These are phyloP conservation scores for Silene latifolia DNA, from an alignment of 148 eudicot genomes.

Conservation along the genomic window DNA sequence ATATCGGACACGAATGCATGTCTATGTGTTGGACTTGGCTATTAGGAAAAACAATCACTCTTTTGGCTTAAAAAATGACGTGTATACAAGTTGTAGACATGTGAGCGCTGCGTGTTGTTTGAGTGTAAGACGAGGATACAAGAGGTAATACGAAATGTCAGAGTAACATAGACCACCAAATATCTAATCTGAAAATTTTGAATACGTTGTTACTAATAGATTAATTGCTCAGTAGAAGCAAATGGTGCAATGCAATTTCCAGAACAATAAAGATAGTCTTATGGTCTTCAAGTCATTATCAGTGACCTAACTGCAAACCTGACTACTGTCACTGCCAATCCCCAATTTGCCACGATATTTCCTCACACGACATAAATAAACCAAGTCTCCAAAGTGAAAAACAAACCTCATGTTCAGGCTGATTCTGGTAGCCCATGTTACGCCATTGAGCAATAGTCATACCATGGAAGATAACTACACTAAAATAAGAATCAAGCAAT, in stretches of 20 bases:
- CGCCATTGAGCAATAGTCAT: conserved; percentile 97
- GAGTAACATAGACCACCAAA: not conserved
- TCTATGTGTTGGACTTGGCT: too few relatives aligned
- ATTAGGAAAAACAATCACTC: too few relatives aligned
- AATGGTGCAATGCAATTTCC: too few relatives aligned
- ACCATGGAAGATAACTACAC: conserved; percentile 94
- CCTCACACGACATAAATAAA: not conserved
- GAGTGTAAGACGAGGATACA: too few relatives aligned
- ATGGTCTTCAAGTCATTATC: not conserved
- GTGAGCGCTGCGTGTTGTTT: too few relatives aligned
- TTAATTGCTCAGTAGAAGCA: not conserved
- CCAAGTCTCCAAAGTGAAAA: not conserved
- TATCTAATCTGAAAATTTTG: not conserved
- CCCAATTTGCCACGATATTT: not conserved
- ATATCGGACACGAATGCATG: too few relatives aligned
- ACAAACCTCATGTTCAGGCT: conserved; percentile 75
- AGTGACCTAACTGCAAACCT: too few relatives aligned
- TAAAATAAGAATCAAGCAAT: conserved; percentile 82
- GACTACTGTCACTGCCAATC: too few relatives aligned
- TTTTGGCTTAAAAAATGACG: too few relatives aligned
- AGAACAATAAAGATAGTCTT: too few relatives aligned
- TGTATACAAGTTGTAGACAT: too few relatives aligned
- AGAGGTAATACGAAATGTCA: too few relatives aligned
- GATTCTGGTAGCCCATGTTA: conserved; percentile 86
- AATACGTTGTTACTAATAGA: not conserved